Evolutionary conservation across 495 filamentous ascomycete species (phyloP).

Genomic region (Hypoxylon rickii): DNA sequence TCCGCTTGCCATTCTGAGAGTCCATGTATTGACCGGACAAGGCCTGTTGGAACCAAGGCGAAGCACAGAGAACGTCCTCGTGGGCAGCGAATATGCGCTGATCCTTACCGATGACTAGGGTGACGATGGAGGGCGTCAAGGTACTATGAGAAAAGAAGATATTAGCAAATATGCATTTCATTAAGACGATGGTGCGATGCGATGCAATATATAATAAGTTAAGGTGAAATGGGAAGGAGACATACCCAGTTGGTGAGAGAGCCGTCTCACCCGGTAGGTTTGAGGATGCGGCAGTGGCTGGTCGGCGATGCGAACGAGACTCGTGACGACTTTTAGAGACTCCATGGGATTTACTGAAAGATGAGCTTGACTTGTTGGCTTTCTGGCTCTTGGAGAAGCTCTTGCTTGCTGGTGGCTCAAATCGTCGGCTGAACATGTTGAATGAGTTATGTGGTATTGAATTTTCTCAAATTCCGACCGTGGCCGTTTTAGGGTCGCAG

Average conservation of each 20-base stretch:
- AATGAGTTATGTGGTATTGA: conserved; percentile 20
- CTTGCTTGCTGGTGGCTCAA: conserved; percentile 43
- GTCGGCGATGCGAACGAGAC: conserved; percentile 42
- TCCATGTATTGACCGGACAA: conserved; percentile 67
- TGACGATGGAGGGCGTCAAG: conserved; percentile 74
- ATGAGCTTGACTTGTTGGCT: conserved; percentile 48
- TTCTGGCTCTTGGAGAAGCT: conserved; percentile 51
- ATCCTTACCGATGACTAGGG: conserved; percentile 75
- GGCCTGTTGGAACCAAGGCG: conserved; percentile 73
- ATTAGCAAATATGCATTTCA: conserved; percentile 6
- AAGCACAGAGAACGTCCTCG: conserved; percentile 77
- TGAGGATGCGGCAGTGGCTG: conserved; percentile 43
- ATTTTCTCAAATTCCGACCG: conserved; percentile 9
- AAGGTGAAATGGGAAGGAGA: neutral
- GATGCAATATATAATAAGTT: neutral
- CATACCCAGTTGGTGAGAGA: conserved; percentile 44
- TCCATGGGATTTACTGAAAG: conserved; percentile 51
- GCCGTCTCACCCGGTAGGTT: conserved; percentile 17
- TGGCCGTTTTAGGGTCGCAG: no score
- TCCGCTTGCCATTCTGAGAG: conserved; percentile 62
- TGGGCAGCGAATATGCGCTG: conserved; percentile 88
- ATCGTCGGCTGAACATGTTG: conserved; percentile 52
- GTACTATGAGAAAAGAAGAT: conserved; percentile 45
- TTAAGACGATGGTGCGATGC: no score
- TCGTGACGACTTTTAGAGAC: conserved; percentile 52